Conservation (phyloP, 148 eudicot genomes). For the Vaccinium darrowii region DNA sequence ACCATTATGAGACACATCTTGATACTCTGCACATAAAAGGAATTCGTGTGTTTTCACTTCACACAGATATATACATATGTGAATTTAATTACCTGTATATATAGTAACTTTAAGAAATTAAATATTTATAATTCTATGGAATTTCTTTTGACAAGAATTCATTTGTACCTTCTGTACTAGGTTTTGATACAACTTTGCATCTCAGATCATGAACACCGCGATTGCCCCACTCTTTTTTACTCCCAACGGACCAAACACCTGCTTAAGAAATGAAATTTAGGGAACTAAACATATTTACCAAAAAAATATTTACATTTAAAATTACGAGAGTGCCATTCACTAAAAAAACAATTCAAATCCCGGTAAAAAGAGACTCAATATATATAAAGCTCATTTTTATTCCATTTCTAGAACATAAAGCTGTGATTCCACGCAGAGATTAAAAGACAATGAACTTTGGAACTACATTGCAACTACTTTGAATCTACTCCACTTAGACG, state of each 20-base stretch:
- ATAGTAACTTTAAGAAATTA: neutral
- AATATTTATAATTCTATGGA: neutral
- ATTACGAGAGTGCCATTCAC: slow-evolving; percentile 7
- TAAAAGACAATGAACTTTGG: no score
- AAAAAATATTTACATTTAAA: neutral
- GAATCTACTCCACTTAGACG: no score
- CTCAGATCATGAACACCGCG: neutral
- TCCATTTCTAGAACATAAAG: neutral
- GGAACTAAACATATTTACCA: neutral
- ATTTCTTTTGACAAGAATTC: neutral
- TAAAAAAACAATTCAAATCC: neutral
- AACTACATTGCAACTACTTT: no score
- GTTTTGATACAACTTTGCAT: slow-evolving; percentile 33
- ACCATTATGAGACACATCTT: slow-evolving; percentile 22
- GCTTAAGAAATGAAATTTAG: neutral
- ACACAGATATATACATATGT: neutral
- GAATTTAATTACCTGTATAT: no score
- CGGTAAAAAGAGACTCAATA: neutral
- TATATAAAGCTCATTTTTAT: neutral
- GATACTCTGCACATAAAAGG: slow-evolving; percentile 23
- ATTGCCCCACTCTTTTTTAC: neutral
- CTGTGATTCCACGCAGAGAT: neutral
- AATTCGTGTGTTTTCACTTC: neutral
- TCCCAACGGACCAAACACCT: slow-evolving; percentile 14
- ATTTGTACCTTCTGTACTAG: slow-evolving; percentile 32